phyloP scores from a whole-genome alignment of 2,329 filamentous ascomycete species.

The Didymella glomerata region DNA sequence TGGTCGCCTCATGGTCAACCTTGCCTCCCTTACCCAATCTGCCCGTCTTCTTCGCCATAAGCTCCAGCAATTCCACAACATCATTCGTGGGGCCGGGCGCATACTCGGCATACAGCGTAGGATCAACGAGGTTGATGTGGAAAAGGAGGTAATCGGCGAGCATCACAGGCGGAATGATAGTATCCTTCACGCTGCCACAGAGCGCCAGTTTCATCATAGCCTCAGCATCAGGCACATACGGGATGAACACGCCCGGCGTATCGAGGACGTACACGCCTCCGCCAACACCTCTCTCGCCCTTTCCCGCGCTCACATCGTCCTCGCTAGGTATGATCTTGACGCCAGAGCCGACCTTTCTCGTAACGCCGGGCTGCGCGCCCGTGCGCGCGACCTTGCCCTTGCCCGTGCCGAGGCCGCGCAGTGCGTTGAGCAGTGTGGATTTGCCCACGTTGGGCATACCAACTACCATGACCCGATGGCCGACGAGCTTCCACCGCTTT shows the following conservation, averaged over 20 bases:
- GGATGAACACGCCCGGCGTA: conserved; percentile 94
- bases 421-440: conserved; percentile 88
- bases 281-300: conserved; percentile 40
- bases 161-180: conserved; percentile 77
- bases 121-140: conserved; percentile 75
- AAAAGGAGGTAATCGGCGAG: conserved; percentile 91
- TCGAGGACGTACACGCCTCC: conserved; percentile 84
- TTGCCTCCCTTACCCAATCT: conserved; percentile 76
- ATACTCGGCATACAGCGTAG: conserved; percentile 69
- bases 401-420: conserved; percentile 74
- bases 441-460: conserved; percentile 99
- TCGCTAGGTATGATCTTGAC: conserved; percentile 76
- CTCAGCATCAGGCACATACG: conserved; percentile 84
- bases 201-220: conserved; percentile 96
- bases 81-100: conserved; percentile 83
- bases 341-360: conserved; percentile 80
- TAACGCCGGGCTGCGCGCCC: conserved; percentile 88
- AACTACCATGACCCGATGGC: conserved; percentile 85
- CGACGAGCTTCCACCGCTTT: conserved; percentile 70
- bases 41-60: conserved; percentile 77
- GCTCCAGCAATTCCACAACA: conserved; percentile 73
- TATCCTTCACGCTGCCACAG: conserved; percentile 89
- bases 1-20: conserved; percentile 75
- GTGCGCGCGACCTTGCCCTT: conserved; percentile 79
- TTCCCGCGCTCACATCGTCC: conserved; percentile 49